These are phyloP conservation scores for Eucalyptus cloeziana DNA, from an alignment of 345 rosid species.

Conservation along the genomic window DNA sequence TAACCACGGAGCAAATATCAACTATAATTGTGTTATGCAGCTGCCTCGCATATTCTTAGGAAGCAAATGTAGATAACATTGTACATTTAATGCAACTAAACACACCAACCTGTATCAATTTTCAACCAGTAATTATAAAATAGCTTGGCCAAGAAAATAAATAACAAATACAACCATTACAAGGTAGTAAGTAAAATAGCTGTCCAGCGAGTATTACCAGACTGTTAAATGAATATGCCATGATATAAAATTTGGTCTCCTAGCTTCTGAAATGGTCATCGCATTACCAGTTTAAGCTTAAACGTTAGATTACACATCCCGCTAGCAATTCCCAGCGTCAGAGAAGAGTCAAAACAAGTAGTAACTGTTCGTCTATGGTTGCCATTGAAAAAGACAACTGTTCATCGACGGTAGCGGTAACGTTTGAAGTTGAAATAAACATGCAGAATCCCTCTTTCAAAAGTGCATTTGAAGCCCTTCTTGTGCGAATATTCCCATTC, in stretches of 20 bases:
- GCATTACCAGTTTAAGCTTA: background rate
- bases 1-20: background rate
- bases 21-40: background rate
- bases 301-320: background rate
- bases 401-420: slow-evolving; percentile 77
- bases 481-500: slow-evolving; percentile 98
- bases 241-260: background rate
- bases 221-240: background rate
- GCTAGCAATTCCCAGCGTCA: background rate
- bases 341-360: background rate
- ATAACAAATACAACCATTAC: background rate
- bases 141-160: background rate
- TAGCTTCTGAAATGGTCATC: background rate
- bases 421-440: slow-evolving; percentile 90
- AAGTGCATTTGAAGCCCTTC: slow-evolving; percentile 93
- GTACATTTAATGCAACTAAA: background rate
- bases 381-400: background rate
- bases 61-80: background rate
- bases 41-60: background rate
- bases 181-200: background rate
- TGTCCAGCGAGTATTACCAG: background rate
- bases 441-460: slow-evolving; percentile 87
- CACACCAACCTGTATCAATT: background rate
- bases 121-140: background rate
- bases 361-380: background rate